phyloP scores from a whole-genome alignment of 2,329 filamentous ascomycete species.

The Lasiodiplodia hormozganensis region DNA sequence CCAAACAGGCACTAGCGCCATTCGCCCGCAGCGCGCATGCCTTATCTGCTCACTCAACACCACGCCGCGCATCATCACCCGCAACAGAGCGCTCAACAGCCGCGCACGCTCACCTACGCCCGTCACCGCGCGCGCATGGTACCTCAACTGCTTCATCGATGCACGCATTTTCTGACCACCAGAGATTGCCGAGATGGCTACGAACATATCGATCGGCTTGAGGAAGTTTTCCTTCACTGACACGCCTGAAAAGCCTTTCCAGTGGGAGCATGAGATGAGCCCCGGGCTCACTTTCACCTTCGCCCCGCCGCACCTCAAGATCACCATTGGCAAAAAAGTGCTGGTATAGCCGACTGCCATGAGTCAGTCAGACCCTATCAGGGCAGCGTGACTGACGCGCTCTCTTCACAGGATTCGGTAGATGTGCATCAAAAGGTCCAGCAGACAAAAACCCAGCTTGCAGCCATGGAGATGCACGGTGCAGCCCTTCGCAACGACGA shows the following conservation, averaged over 20 bases:
- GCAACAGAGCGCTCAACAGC: slow-evolving; percentile 33
- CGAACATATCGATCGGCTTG: not conserved
- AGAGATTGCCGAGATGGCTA: not conserved
- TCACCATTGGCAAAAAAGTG: slow-evolving; percentile 15
- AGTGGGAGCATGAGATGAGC: slow-evolving; percentile 16
- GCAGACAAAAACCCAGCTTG: slow-evolving; percentile 33
- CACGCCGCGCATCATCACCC: slow-evolving; percentile 35
- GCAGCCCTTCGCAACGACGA: slow-evolving; percentile 45
- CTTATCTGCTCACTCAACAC: slow-evolving; percentile 7
- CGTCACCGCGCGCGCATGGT: not conserved
- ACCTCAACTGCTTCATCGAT: not conserved
- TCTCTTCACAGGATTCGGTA: slow-evolving; percentile 38
- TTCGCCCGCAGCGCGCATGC: slow-evolving; percentile 27
- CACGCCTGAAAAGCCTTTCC: slow-evolving; percentile 34
- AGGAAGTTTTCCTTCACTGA: slow-evolving; percentile 38
- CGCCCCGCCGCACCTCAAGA: slow-evolving; percentile 33
- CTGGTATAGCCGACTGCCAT: slow-evolving; percentile 30
- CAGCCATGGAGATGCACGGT: slow-evolving; percentile 33
- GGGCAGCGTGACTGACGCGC: not conserved
- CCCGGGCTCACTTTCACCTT: slow-evolving; percentile 38
- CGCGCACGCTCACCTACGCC: slow-evolving; percentile 20
- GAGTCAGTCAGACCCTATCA: not conserved
- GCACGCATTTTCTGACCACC: not conserved
- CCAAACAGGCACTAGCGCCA: slow-evolving; percentile 48
- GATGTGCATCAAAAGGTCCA: slow-evolving; percentile 39